phyloP scores from a whole-genome alignment of 78 protist genomes.

The Dictyostelium citrinum region DNA sequence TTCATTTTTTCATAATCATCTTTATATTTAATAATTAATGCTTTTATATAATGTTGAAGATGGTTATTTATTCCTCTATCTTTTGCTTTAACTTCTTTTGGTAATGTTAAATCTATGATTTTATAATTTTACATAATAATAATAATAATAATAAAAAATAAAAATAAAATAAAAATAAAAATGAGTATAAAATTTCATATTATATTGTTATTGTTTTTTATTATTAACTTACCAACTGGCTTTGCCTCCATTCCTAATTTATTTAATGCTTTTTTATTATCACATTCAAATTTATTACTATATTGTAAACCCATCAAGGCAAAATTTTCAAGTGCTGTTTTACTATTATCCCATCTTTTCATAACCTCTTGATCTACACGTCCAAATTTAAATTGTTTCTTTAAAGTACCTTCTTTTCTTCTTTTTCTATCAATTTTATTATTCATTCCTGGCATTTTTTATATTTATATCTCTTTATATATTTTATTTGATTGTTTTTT shows the following conservation, averaged over 20 bases:
- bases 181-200: background rate
- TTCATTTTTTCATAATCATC: slow-evolving; percentile 66
- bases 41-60: slow-evolving; percentile 54
- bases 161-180: background rate
- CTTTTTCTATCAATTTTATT: background rate
- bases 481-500: background rate
- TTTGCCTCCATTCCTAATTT: slow-evolving; percentile 6
- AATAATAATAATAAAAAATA: background rate
- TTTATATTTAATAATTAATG: slow-evolving; percentile 27
- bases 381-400: slow-evolving; percentile 5
- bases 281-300: background rate
- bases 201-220: background rate
- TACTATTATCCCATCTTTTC: slow-evolving; percentile 45
- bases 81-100: background rate
- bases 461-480: background rate
- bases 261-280: slow-evolving; percentile 4
- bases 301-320: slow-evolving; percentile 51
- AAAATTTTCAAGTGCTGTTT: slow-evolving; percentile 44
- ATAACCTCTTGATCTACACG: slow-evolving; percentile 4
- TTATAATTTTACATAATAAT: background rate
- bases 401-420: background rate
- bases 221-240: slow-evolving; percentile 5
- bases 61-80: background rate
- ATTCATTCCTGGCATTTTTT: background rate
- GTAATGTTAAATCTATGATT: background rate